These are phyloP conservation scores for Lactifluus rugatus DNA, from an alignment of 768 basidiomycete species.

Conservation along the genomic window DNA sequence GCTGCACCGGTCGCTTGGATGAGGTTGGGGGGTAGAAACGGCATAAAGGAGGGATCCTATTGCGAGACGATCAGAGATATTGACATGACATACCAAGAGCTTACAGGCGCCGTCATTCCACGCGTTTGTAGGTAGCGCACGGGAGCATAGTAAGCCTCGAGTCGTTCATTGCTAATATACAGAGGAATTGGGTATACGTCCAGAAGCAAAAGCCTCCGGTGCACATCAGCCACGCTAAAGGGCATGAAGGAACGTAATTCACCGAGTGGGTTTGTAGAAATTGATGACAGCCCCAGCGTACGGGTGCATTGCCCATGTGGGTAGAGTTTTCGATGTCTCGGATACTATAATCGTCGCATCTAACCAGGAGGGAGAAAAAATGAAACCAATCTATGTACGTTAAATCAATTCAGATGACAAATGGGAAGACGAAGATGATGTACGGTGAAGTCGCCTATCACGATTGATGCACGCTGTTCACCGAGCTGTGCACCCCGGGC, in stretches of 20 bases:
- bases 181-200: conserved; percentile 20
- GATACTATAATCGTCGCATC: conserved; percentile 19
- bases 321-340: conserved; percentile 16
- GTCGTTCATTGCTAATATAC: conserved; percentile 18
- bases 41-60: conserved; percentile 3
- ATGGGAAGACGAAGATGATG: neutral
- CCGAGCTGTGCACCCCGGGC: conserved; percentile 19
- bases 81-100: neutral
- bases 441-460: conserved; percentile 14
- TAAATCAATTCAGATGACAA: neutral
- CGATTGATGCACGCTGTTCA: conserved; percentile 14
- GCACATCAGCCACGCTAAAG: neutral
- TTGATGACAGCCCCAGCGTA: conserved; percentile 20
- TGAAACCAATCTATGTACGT: conserved; percentile 15
- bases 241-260: neutral
- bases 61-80: neutral
- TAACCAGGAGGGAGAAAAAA: conserved; percentile 20
- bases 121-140: conserved; percentile 21
- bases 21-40: conserved; percentile 23
- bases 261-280: conserved; percentile 19
- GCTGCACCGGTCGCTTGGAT: conserved; percentile 22
- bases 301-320: conserved; percentile 22
- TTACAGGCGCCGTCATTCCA: conserved; percentile 6
- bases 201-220: conserved; percentile 19
- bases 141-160: conserved; percentile 16